Evolutionary conservation across 306 rosid genomes (phyloP).

Genomic region (Morella rubra): DNA sequence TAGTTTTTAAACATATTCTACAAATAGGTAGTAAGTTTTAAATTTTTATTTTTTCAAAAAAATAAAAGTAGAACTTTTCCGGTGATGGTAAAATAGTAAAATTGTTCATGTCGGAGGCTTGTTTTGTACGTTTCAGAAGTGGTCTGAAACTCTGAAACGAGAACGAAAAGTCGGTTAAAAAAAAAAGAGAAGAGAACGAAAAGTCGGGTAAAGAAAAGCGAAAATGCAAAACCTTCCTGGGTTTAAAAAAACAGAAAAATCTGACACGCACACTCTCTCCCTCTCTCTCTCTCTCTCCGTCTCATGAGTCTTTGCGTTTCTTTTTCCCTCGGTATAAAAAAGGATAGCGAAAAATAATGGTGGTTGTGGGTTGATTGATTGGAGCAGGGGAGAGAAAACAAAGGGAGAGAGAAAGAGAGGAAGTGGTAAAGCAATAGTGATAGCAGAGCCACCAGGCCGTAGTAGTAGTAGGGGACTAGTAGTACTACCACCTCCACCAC

Average conservation of each 20-base stretch:
- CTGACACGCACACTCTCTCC: constrained; percentile 33
- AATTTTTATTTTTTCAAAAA: background rate
- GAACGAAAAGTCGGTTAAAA: background rate
- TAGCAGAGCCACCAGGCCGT: constrained; percentile 35
- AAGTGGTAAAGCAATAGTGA: constrained; percentile 48
- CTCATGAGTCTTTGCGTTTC: constrained; percentile 30
- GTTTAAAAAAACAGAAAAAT: constrained; percentile 19
- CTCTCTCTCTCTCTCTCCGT: constrained; percentile 34
- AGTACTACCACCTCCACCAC: constrained; percentile 33
- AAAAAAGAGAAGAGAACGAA: background rate
- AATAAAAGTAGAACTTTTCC: background rate
- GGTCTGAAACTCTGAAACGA: constrained; percentile 2
- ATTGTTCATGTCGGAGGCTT: background rate
- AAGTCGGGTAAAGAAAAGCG: background rate
- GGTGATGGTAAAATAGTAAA: background rate
- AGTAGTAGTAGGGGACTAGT: constrained; percentile 7
- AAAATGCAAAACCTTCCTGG: constrained; percentile 28
- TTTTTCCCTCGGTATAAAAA: constrained; percentile 43
- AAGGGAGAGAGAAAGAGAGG: constrained; percentile 20
- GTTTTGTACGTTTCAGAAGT: background rate
- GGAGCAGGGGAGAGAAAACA: constrained; percentile 30
- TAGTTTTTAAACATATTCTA: too few species aligned
- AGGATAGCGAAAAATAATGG: constrained; percentile 63
- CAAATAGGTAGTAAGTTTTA: too few species aligned
- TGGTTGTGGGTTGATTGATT: constrained; percentile 83